Evolutionary conservation across 768 basidiomycete species (phyloP), one percentile per base, ranked within the genome.

Genomic region (Hirschioporus abietinus): DNA sequence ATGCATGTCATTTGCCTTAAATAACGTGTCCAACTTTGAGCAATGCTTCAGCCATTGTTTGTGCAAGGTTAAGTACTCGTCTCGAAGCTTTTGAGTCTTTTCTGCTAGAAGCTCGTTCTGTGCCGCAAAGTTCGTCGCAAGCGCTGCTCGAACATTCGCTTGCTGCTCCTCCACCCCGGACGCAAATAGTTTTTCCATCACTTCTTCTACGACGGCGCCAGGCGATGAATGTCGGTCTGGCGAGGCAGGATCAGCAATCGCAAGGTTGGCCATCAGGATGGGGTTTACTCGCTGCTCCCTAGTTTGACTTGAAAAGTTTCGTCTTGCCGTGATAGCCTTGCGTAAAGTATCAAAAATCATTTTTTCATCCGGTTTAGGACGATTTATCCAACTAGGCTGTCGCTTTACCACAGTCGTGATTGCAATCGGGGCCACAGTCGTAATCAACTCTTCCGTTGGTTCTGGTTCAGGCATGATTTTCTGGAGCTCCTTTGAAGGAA

Each of bases 1-100:
- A 70, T 81, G 86, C 0, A 79, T 74, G 18, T 76, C 79, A 36
- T 76, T 69, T 6, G 77, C 77, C 70, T 83, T 83, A 30, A 82
- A 79, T 57, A 85, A 80, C 35, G 86, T 83, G 71, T 93, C 91
- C 68, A 96, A 80, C 57, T 82, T 78, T 17, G 81, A 78, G 74
- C 93, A 93, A 69, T 92, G 89, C 1, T 80, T 81, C 30, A 86
- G 66, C 94, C 94, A 96, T 60, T 84, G 82, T 69, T 85, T 83
- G 71, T 96, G 89, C 62, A 91, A 79, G 17, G 76, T 72, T 64
- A 87, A 72, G 73, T 96, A 95, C 74, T 94, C 86, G 66, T 80
- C 80, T 61, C 83, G 83, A 30, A 95, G 78, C 23, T 76, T 79
- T 57, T 81, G 73, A 23, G 82, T 76, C 76, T 93, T 93, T 65